phyloP scores from a whole-genome alignment of 148 eudicot genomes.

The Chenopodium suecicum region DNA sequence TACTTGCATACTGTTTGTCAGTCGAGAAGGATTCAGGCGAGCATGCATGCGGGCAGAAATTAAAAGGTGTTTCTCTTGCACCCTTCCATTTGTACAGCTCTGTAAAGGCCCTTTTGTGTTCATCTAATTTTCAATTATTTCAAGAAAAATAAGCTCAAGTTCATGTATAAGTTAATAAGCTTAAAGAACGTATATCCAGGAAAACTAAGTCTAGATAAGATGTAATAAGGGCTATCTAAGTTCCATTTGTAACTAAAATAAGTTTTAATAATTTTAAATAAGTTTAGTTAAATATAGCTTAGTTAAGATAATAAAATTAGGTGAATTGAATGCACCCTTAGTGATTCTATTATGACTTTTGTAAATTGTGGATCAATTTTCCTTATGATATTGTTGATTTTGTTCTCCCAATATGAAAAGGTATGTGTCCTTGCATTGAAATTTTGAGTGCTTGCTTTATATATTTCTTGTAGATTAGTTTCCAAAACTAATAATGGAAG shows the following conservation, averaged over 20 bases:
- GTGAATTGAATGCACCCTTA: not conserved
- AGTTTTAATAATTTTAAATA: no score
- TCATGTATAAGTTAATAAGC: no score
- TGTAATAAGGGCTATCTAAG: no score
- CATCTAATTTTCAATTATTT: no score
- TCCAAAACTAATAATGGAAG: not conserved
- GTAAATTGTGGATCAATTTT: not conserved
- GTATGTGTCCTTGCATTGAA: not conserved
- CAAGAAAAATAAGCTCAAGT: no score
- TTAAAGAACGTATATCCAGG: no score
- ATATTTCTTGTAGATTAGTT: not conserved
- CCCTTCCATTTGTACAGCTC: not conserved
- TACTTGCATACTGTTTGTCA: slow-evolving; percentile 83
- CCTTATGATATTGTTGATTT: not conserved
- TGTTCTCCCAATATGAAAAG: not conserved
- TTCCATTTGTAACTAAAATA: no score
- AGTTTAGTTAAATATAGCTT: no score
- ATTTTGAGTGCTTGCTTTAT: not conserved
- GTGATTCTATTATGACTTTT: not conserved
- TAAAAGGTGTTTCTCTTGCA: slow-evolving; percentile 47
- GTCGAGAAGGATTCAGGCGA: slow-evolving; percentile 96
- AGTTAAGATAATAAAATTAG: no score
- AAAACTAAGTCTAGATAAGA: no score
- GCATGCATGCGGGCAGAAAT: slow-evolving; percentile 92
- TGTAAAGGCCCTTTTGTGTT: no score